These are phyloP conservation scores for barley (Hordeum vulgare) DNA, from an alignment of 176 grass and related monocot species.

Conservation along the genomic window DNA sequence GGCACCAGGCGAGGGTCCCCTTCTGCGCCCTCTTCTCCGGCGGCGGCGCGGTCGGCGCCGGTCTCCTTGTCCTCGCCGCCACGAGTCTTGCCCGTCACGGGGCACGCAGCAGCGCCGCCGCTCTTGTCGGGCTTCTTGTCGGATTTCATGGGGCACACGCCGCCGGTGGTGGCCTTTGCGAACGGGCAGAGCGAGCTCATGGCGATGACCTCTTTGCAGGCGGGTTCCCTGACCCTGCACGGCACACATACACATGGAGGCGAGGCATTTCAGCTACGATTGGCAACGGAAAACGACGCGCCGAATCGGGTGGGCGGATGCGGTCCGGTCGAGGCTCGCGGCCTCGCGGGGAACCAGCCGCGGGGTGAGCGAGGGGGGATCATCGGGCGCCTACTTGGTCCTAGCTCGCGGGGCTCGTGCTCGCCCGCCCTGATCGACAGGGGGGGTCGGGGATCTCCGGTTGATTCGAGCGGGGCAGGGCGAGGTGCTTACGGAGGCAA, in stretches of 20 bases:
- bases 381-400: background rate
- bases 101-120: constrained; percentile 28
- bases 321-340: background rate
- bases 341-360: background rate
- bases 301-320: background rate
- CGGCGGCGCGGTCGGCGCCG: background rate
- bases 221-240: background rate
- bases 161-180: background rate
- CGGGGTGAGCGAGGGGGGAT: background rate
- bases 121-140: constrained; percentile 54
- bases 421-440: background rate
- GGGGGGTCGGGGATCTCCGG: background rate
- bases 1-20: constrained; percentile 39
- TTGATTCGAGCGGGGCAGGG: background rate
- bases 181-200: constrained; percentile 45
- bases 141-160: constrained; percentile 25
- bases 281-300: background rate
- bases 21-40: constrained; percentile 10
- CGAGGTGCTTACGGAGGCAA: background rate
- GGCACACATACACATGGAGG: background rate
- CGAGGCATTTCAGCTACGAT: background rate
- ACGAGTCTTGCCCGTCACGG: constrained; percentile 35
- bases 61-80: background rate
- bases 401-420: background rate
- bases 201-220: background rate